Conservation (phyloP, 2,329 filamentous ascomycete species). For the Alternaria arborescens region DNA sequence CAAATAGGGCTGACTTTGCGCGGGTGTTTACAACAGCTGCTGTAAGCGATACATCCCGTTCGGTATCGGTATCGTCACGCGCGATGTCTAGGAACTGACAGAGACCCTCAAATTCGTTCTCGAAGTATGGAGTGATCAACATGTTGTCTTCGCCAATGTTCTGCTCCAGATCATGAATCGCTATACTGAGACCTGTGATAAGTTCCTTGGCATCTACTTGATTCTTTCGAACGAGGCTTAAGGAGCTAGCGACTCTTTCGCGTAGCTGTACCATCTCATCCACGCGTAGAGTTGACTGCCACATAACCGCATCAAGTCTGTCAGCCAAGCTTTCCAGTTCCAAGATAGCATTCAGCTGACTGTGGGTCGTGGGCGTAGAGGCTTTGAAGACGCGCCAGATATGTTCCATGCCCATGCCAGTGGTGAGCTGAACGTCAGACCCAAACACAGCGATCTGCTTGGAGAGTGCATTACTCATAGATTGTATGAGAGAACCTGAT, state of each 20-base stretch:
- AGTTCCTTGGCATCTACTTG: slow-evolving; percentile 43
- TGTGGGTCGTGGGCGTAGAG: slow-evolving; percentile 53
- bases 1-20: slow-evolving; percentile 44
- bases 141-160: slow-evolving; percentile 38
- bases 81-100: slow-evolving; percentile 49
- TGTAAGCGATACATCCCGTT: slow-evolving; percentile 17
- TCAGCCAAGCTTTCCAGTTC: slow-evolving; percentile 57
- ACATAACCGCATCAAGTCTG: slow-evolving; percentile 55
- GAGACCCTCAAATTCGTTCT: slow-evolving; percentile 49
- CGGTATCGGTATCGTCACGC: slow-evolving; percentile 18
- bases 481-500: slow-evolving; percentile 29
- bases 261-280: slow-evolving; percentile 49
- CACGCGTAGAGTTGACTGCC: slow-evolving; percentile 43
- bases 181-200: slow-evolving; percentile 36
- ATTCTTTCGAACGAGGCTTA: slow-evolving; percentile 42
- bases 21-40: slow-evolving; percentile 27
- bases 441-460: slow-evolving; percentile 62
- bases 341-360: slow-evolving; percentile 52
- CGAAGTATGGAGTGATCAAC: slow-evolving; percentile 45
- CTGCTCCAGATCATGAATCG: slow-evolving; percentile 44
- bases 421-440: slow-evolving; percentile 74
- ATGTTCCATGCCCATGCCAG: slow-evolving; percentile 79
- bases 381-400: slow-evolving; percentile 80
- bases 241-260: slow-evolving; percentile 44
- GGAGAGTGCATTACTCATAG: slow-evolving; percentile 35